These are phyloP conservation scores for Somion occarium DNA, from an alignment of 1,284 basidiomycete species.

Conservation along the genomic window DNA sequence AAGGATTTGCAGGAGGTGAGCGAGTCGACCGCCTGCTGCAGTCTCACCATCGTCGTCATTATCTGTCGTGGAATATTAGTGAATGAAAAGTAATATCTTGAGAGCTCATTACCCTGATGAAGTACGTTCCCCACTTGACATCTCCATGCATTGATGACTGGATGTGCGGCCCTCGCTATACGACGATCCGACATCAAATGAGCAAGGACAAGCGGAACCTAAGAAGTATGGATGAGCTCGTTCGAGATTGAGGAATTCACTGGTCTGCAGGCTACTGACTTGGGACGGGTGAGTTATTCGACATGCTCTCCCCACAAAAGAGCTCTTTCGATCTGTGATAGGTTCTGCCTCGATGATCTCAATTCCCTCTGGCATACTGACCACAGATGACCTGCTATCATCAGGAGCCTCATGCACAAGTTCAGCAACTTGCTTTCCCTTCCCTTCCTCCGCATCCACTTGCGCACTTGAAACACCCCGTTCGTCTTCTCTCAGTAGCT, in stretches of 20 bases:
- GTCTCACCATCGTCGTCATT: constrained; percentile 94
- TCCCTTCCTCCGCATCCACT: constrained; percentile 12
- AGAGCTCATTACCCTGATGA: constrained; percentile 57
- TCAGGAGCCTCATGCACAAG: constrained; percentile 7
- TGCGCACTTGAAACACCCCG: constrained; percentile 20
- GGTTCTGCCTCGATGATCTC: constrained; percentile 67
- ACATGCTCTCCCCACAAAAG: constrained; percentile 82
- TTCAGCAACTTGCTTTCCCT: constrained; percentile 12
- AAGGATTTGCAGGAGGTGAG: constrained; percentile 84
- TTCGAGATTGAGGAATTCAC: too few species aligned
- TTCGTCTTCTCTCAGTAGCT: constrained; percentile 55
- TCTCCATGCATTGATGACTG: constrained; percentile 86
- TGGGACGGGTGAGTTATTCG: constrained; percentile 73
- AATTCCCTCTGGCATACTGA: constrained; percentile 53
- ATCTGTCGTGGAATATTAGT: constrained; percentile 43
- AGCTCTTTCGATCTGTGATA: constrained; percentile 79
- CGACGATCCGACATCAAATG: constrained; percentile 71
- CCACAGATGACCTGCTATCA: constrained; percentile 11
- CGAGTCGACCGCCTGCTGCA: constrained; percentile 82
- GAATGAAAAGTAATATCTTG: constrained; percentile 1
- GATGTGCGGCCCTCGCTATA: constrained; percentile 79
- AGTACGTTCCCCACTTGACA: constrained; percentile 63
- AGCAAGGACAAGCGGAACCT: constrained; percentile 73
- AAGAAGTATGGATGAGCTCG: constrained; percentile 1
- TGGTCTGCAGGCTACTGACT: constrained; percentile 34